A percentile compares a stretch with the other conserved stretches of the same genome.
Conservation (phyloP, 129 eudicot genomes). For the Saussurea involucrata region DNA sequence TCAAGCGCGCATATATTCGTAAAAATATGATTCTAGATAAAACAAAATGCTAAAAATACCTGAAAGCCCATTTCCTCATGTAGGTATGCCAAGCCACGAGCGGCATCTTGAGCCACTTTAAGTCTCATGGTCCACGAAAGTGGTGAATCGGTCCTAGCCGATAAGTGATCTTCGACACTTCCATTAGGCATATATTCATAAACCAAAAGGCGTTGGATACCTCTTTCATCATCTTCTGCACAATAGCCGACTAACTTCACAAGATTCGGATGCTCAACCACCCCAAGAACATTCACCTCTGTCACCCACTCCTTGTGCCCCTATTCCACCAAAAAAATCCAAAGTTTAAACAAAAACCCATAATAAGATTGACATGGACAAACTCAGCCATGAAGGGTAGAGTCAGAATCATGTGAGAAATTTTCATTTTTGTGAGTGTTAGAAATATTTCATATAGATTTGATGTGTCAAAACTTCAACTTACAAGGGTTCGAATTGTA, state of each 20-base stretch:
- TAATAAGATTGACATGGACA: too few species aligned
- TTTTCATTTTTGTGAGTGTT: too few species aligned
- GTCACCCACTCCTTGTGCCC: conserved; percentile 99
- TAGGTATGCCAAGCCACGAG: conserved; percentile 84
- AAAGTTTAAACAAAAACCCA: neutral
- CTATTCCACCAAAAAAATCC: conserved; percentile 41
- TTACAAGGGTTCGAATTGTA: too few species aligned
- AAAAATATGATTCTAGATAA: neutral
- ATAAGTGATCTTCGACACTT: conserved; percentile 90
- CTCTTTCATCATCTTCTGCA: conserved; percentile 98
- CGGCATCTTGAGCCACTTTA: conserved; percentile 89
- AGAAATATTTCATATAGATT: too few species aligned
- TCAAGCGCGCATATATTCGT: neutral
- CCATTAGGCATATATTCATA: conserved; percentile 92
- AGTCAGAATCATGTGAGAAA: too few species aligned
- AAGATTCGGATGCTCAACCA: conserved; percentile 85
- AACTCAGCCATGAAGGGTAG: too few species aligned
- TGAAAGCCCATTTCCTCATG: conserved; percentile 94
- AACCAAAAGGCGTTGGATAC: conserved; percentile 87
- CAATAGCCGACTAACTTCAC: conserved; percentile 88
- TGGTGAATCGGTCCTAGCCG: conserved; percentile 37
- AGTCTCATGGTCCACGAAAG: conserved; percentile 90
- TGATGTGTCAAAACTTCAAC: too few species aligned
- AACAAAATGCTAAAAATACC: conserved; percentile 33
- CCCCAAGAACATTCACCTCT: conserved; percentile 91